Percentiles rank a stretch among this genome's conserved stretches.
Evolutionary conservation across 2,329 filamentous ascomycete genomes (phyloP).

Genomic region (Penicillium decumbens): DNA sequence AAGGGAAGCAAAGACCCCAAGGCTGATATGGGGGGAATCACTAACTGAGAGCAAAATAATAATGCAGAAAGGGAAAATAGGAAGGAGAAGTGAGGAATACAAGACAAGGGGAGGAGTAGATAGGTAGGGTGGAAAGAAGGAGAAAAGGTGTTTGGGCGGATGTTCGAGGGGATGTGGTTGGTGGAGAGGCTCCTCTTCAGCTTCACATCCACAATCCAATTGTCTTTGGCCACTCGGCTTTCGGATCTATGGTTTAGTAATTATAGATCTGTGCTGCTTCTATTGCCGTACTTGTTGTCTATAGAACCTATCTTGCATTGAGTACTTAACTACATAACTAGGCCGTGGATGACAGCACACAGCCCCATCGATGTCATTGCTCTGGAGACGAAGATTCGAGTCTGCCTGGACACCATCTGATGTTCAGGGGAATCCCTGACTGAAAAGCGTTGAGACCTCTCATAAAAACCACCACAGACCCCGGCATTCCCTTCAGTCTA

Average conservation of each 20-base stretch:
- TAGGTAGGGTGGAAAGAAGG: conserved; percentile 18
- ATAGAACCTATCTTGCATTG: not conserved
- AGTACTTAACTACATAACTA: not conserved
- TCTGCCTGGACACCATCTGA: not conserved
- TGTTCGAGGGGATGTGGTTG: conserved; percentile 23
- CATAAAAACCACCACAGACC: not conserved
- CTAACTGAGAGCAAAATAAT: conserved; percentile 13
- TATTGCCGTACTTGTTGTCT: not conserved
- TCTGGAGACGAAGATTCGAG: conserved; percentile 6
- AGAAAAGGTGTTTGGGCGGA: conserved; percentile 19
- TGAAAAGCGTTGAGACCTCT: not conserved
- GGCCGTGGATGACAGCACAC: conserved; percentile 7
- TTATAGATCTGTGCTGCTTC: not conserved
- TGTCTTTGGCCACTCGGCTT: conserved; percentile 2
- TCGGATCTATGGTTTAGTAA: not conserved
- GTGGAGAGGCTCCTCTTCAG: conserved; percentile 20
- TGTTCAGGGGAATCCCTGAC: not conserved
- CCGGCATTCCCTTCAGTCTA: not conserved
- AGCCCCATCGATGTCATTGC: conserved; percentile 21
- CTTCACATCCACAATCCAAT: conserved; percentile 22
- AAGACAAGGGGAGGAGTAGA: conserved; percentile 9
- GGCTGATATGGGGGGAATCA: not conserved
- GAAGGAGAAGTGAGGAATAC: conserved; percentile 7
- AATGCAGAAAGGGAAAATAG: conserved; percentile 22
- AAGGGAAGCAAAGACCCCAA: conserved; percentile 7